Evolutionary conservation across 139 green algal genomes (phyloP), one percentile per base, ranked within the genome.

Genomic region (Mesostigma viride): DNA sequence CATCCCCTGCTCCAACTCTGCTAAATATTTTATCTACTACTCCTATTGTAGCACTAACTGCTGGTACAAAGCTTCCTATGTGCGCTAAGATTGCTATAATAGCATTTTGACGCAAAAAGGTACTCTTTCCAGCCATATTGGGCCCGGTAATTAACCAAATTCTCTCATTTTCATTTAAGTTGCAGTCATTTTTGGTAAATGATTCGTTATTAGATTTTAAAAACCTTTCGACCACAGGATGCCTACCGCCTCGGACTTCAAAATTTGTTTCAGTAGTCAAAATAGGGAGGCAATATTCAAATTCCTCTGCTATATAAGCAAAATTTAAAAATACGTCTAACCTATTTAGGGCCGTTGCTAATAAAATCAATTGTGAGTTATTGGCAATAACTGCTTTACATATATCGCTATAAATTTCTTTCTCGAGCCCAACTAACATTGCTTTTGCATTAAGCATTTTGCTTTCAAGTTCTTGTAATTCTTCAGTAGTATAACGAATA

Each of bases 111-210:
- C 61, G 61, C 31, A 53, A 2, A 3, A 20, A 56, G 31, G 36
- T 56, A 32, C 31, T 57, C 44, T 75, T 75, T 34, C 72, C 72
- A 47, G 67, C 67, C 72, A 79, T 79, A 59, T 79, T 79, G 14
- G 72, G 72, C 0, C 72, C 72, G 1, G 72, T 79, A 6, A 79
- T 56, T 28, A 79, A 65, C 22, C 28, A 35, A 34, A 32, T 63
- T 34, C 1, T 1, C 1, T 8, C 1, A 11, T 57, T 20, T 1
- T 5, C 61, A 36, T 36, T n/a, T 1, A 34, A 30, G 11, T 36
- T 33, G 2, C 26, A 5, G 34, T 31, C 58, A 40, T 73, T 73
- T 26, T 57, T 33, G 28, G 67, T 40, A 8, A 62, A 73, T 5
- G 26, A 35, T 8, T 27, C 3, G 14, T 6, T 27, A 11, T 59